Evolutionary conservation across 805 yeast genomes (phyloP).

Genomic region (Candida silvatica): DNA sequence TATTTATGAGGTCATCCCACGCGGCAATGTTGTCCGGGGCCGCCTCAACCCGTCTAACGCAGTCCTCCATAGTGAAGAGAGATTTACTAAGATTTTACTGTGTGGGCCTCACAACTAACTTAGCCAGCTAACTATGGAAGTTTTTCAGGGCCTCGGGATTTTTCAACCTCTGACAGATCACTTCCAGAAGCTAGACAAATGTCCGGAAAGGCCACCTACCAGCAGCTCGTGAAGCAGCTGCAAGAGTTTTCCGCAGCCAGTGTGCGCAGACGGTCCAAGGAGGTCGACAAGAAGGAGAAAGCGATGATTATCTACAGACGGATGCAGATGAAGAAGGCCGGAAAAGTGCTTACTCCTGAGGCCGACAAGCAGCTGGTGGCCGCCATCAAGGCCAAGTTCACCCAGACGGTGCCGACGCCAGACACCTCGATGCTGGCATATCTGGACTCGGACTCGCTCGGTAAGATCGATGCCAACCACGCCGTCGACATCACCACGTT

Average conservation of each 20-base stretch:
- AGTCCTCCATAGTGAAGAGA: too few relatives aligned
- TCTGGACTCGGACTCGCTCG: slow-evolving; percentile 15
- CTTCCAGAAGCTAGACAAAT: slow-evolving; percentile 5
- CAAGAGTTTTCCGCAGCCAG: slow-evolving; percentile 28
- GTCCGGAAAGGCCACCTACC: slow-evolving; percentile 17
- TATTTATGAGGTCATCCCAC: too few relatives aligned
- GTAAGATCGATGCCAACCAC: slow-evolving; percentile 26
- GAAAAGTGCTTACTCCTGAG: slow-evolving; percentile 24
- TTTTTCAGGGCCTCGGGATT: slow-evolving; percentile 3
- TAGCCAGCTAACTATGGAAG: slow-evolving; percentile 28
- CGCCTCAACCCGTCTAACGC: not conserved
- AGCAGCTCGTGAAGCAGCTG: slow-evolving; percentile 32
- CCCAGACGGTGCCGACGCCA: slow-evolving; percentile 21
- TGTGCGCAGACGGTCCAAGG: slow-evolving; percentile 28
- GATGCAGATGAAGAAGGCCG: slow-evolving; percentile 33
- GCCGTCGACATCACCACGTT: slow-evolving; percentile 54
- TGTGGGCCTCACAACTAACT: too few relatives aligned
- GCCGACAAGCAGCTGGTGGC: slow-evolving; percentile 26
- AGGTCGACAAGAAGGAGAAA: slow-evolving; percentile 33
- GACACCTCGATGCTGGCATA: slow-evolving; percentile 19
- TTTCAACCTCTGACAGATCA: not conserved
- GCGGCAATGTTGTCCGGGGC: not conserved
- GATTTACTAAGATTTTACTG: too few relatives aligned
- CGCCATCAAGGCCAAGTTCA: slow-evolving; percentile 23
- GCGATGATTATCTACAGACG: slow-evolving; percentile 41